Percentiles rank a stretch among this genome's conserved stretches.
phyloP scores from a whole-genome alignment of 805 yeast species.

The Cyberlindnera xishuangbannaensis region DNA sequence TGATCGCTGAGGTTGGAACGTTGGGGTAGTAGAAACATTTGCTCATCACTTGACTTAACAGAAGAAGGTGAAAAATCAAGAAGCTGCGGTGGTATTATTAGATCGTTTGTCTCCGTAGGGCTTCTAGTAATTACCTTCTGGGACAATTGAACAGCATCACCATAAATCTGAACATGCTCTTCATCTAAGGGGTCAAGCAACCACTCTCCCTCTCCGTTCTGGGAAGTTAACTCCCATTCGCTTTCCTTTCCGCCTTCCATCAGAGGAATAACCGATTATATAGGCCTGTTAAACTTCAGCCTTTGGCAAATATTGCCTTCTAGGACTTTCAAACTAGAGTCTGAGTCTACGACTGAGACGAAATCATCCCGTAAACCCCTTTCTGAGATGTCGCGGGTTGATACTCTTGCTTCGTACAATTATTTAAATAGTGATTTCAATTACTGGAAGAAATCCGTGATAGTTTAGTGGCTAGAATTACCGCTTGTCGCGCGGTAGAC shows the following conservation, averaged over 20 bases:
- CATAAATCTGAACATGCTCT: conserved; percentile 3
- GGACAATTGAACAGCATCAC: conserved; percentile 1
- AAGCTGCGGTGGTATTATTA: conserved; percentile 11
- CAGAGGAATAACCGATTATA: too few species aligned
- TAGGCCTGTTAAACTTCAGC: too few species aligned
- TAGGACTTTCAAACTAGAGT: too few species aligned
- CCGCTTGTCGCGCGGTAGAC: conserved; percentile 27
- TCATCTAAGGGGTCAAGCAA: background rate
- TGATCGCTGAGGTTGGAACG: background rate
- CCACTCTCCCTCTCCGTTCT: too few species aligned
- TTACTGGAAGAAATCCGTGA: conserved; percentile 21
- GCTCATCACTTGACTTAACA: background rate
- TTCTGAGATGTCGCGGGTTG: too few species aligned
- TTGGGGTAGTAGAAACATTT: conserved; percentile 1
- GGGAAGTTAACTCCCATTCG: too few species aligned
- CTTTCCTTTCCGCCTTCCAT: too few species aligned
- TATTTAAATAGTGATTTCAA: too few species aligned
- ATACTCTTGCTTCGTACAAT: too few species aligned
- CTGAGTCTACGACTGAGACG: too few species aligned
- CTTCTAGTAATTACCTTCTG: conserved; percentile 7
- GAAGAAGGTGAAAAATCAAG: background rate
- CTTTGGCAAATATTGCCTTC: too few species aligned
- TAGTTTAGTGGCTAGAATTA: conserved; percentile 26
- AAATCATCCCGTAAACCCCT: too few species aligned
- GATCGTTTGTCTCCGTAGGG: conserved; percentile 11